Base-by-base conservation (phyloP, 2,329 filamentous ascomycete genomes). In the Exophiala aquamarina region DNA sequence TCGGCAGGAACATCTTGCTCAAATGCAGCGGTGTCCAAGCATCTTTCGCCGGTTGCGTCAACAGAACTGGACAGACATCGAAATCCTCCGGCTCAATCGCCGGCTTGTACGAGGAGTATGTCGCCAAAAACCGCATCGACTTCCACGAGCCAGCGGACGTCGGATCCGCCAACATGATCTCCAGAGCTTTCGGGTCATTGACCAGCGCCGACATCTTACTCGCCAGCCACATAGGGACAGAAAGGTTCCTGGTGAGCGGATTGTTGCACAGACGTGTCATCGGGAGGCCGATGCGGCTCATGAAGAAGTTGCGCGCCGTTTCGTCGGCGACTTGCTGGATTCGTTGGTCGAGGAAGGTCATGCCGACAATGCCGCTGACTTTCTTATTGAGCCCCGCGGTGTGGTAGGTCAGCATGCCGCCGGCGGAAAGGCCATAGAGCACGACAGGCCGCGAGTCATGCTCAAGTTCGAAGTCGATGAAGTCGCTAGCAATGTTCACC, bases 31-130 rank as follows among this genome's bases (percentile, higher is more conserved):
- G 13, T 10, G 38, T 29, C 38, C 38, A 41, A 14, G 20, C 4
- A 41, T 29, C 20, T 40, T 40, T 15, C n/a, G 37, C n/a, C 38
- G 38, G 19, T 26, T 41, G 38, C 26, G n/a, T 41, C 38, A 41
- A 41, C 11, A 40, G 37, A 21, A 40, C 21, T 26, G 37, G 37
- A 14, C 37, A 40, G 37, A 40, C 13, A 14, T 26, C 18, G 37
- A 40, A 40, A 26, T 40, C 14, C 8, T 40, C 21, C 17, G 37
- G 37, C 21, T 40, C 37, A 15, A 21, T 26, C 37, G n/a, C 15
- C 3, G 37, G 37, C 9, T 5, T 40, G 15, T 40, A 40, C 37
- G 5, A 7, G 4, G 37, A 4, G 21, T 40, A 26, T 14, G 37
- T 26, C 21, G 17, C 37, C 37, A 26, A 26, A 26, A 40, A 40